Base-by-base conservation (phyloP, 1,139 yeast genomes). In the Magnusiomyces clavatus region DNA sequence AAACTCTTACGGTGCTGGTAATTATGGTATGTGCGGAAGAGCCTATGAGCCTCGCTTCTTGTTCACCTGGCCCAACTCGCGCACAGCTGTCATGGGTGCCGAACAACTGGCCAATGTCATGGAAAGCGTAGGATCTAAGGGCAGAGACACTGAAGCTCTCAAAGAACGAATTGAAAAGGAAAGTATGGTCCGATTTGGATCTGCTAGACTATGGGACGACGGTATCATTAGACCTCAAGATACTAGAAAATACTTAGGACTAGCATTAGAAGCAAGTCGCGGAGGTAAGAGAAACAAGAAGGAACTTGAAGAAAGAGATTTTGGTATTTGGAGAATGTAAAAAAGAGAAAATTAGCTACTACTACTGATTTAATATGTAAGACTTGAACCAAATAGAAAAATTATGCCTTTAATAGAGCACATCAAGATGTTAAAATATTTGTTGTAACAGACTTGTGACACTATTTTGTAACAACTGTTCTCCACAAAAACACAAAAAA, bases 21-120 rank as follows among this genome's bases (percentile, higher is more conserved):
- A 67, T 57, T 67, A 67, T 56, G 70, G 70, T 17, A 67, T 67
- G 70, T 67, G 70, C 44, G 70, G 70, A 24, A 54, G 70, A 31
- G 69, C 69, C 24, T 67, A 67, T 52, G 65, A 64, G 51, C 70
- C 70, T 3, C 60, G 66, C 37, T 67, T 67, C 58, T 58, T 67
- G 48, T 65, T 67, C 65, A 52, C 68, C 8, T 67, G 70, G 70
- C 70, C 70, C 53, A 67, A 67, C 56, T 60, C 69, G 29, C 58
- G 65, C 34, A 66, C 69, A 14, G 69, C 68, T 13, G 70, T 67
- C 43, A 67, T 67, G 70, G 70, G 70, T 3, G 65, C 69, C 4
- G 69, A 67, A 58, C 70, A 67, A 56, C 61, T 67, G 46, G 66
- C 67, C 2, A 59, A 64, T 14, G 70, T 67, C 46, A 64, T 67